Evolutionary conservation across 345 rosid species (phyloP).

Genomic region (Eucalyptus erythrocorys): DNA sequence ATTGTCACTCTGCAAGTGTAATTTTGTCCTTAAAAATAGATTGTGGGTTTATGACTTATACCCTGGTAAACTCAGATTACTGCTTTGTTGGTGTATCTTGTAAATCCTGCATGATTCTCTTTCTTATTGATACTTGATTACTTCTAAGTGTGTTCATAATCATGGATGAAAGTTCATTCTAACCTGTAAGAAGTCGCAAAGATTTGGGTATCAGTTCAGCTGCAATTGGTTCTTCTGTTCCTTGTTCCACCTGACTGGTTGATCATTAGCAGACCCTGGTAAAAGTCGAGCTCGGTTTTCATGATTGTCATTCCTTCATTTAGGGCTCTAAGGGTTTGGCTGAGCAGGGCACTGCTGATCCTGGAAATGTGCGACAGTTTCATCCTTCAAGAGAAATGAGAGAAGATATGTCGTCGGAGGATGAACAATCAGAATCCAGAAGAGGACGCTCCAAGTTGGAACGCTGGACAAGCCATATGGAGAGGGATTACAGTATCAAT

Average conservation of each 20-base stretch:
- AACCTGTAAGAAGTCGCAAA: background rate
- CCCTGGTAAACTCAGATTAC: background rate
- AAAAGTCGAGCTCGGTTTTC: slow-evolving; percentile 8
- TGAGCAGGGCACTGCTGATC: slow-evolving; percentile 28
- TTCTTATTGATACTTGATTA: background rate
- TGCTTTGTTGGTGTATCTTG: background rate
- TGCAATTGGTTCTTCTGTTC: background rate
- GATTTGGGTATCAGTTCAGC: background rate
- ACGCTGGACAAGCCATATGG: slow-evolving; percentile 93
- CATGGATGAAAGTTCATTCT: background rate
- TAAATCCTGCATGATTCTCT: background rate
- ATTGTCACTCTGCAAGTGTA: background rate
- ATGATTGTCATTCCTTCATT: slow-evolving; percentile 15
- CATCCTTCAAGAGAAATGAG: slow-evolving; percentile 40
- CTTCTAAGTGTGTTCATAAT: background rate
- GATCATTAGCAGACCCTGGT: background rate
- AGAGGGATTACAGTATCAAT: slow-evolving; percentile 51
- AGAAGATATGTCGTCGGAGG: slow-evolving; percentile 65
- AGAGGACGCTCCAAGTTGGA: slow-evolving; percentile 87
- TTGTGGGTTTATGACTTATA: background rate
- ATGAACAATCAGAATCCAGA: slow-evolving; percentile 65
- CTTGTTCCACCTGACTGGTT: background rate
- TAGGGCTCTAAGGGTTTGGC: slow-evolving; percentile 47
- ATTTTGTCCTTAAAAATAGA: background rate
- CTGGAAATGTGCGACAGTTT: slow-evolving; percentile 20